Evolutionary conservation across 768 basidiomycete species (phyloP), one percentile per base, ranked within the genome.

Genomic region (Chalciporus chontae): DNA sequence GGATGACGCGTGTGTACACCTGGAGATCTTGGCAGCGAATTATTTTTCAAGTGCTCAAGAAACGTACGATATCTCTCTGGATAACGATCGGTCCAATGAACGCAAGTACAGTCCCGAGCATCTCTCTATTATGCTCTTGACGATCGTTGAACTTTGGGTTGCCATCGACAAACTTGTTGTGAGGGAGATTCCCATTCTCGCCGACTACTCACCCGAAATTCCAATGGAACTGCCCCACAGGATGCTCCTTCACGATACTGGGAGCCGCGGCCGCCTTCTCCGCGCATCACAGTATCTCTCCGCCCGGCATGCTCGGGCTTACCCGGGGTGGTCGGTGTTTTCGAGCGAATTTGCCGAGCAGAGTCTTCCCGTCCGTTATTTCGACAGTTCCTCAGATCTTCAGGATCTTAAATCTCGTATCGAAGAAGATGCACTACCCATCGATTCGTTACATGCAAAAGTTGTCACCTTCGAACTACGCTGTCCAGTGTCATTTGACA

Each of bases 41-140:
- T 69, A 73, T 43, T 49, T 55, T 5, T 49, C 53, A 4, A 48
- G 62, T 0, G 66, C 74, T 0, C 32, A 29, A 21, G 27, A 36
- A 0, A 40, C 50, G 10, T 72, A 72, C 41, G 21, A 21, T 21
- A 21, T 21, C 21, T 21, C 21, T 21, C 21, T 4, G 21, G 21
- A 21, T 4, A 21, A 21, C 2, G 21, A 21, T 21, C 4, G 21
- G 21, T 21, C 21, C 21, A 2, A 21, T 21, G 21, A 21, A 4
- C 21, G 2, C 27, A 37, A 48, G 11, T 54, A 50, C 14, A 71
- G 65, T 34, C 68, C 72, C n/a, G 73, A 76, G 48, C 50, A 64
- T 40, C 40, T 60, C 7, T 76, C 74, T 0, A 48, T 70, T 2
- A 72, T 78, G 67, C 55, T 78, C 40, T 60, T 78, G 34, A 56